These are phyloP conservation scores for Acacia confusa DNA, from an alignment of 306 rosid species.

Conservation along the genomic window DNA sequence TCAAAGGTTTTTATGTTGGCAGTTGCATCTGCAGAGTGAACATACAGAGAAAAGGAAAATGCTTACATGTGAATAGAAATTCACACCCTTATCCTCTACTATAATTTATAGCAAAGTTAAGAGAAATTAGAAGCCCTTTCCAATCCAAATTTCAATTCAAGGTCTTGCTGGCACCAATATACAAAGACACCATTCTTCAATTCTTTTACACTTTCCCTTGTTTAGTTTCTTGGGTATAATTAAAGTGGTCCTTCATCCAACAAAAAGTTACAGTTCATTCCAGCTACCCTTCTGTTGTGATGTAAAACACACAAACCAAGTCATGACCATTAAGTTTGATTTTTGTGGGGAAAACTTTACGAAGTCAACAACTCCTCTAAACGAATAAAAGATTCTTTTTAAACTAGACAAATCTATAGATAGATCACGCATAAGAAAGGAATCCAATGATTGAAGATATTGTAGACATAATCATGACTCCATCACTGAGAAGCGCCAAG, in stretches of 20 bases:
- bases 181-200: neutral
- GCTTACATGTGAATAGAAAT: neutral
- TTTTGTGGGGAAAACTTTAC: neutral
- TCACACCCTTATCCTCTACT: neutral
- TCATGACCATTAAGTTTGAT: neutral
- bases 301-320: neutral
- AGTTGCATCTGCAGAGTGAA: neutral
- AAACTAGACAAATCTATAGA: neutral
- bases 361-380: neutral
- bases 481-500: neutral
- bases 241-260: constrained; percentile 3
- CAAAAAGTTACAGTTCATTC: neutral
- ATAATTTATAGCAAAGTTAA: neutral
- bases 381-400: neutral
- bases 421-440: neutral
- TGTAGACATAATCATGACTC: neutral
- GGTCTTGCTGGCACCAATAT: neutral
- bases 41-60: neutral
- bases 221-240: neutral
- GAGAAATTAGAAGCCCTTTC: neutral
- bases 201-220: neutral
- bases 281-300: neutral
- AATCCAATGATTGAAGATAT: neutral
- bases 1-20: neutral
- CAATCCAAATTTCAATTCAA: neutral